Evolutionary conservation across 2,329 filamentous ascomycete species (phyloP), one percentile per base, ranked within the genome.

Genomic region (Huntiella omanensis): DNA sequence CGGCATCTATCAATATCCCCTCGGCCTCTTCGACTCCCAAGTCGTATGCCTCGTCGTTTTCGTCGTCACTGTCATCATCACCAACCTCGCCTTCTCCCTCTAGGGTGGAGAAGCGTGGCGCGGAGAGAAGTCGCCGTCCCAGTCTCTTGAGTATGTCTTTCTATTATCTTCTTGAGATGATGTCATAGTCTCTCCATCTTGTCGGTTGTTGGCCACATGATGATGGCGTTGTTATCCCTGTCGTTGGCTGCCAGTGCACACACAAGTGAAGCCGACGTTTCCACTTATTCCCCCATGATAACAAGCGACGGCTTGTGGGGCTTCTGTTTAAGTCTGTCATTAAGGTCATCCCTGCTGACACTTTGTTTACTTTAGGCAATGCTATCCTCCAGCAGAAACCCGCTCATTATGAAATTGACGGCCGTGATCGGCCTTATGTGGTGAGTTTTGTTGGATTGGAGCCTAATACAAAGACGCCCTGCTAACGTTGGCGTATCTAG

Each of bases 331-430:
- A 28, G 22, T 28, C 22, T 28, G 22, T 28, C 22, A 28, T 28
- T 28, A 28, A 28, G 22, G 22, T 28, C 22, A 28, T 28, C 22
- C 22, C 22, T 28, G 22, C 6, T 28, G 6, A 28, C 7, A 28
- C 22, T 28, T 28, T 28, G 22, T 28, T 28, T 28, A 17, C 36
- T 43, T 19, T 53, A 85, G 81, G 81, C 60, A 71, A 75, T 37
- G 78, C 80, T 13, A 68, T 87, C 51, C 75, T 75, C 39, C 77
- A 82, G 59, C 72, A 81, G 54, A 80, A 86, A 61, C 80, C 80
- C 56, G 85, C 78, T n/a, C 80, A 85, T 40, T 76, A 87, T 59
- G 83, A 86, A 58, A 75, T 88, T 53, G 81, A 79, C 37, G 73
- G 81, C 52, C 75, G 76, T 17, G 80, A 85, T 52, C 78, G 76